Base-by-base conservation (phyloP, 2,329 filamentous ascomycete species). In the Hypocreales sp. region DNA sequence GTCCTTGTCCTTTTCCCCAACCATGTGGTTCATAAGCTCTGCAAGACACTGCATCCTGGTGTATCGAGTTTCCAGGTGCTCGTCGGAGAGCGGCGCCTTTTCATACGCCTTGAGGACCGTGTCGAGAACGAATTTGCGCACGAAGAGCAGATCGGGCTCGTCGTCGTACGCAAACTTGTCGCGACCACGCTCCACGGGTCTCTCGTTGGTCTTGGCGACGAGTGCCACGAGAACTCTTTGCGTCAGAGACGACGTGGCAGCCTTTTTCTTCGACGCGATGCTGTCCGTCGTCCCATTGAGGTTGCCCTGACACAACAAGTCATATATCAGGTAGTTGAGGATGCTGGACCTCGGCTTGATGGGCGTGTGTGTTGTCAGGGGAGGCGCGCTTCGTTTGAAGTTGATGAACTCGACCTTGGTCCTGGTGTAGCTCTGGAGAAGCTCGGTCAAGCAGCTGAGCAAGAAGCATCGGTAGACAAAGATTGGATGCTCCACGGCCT, bases 361-460 rank as follows among this genome's bases (percentile, higher is more conserved):
- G 5, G 90, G 90, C 2, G 90, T 95, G 29, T 73, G 75, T 8
- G 77, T 77, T 40, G 82, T 77, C 24, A 83, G 67, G 25, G 87
- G 82, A 29, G 84, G 80, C 6, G 82, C 78, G 45, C 86, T 93
- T 34, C 87, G 77, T 39, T 92, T 95, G 58, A 94, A 98, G 51
- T 94, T 95, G 60, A 99, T 94, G 48, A 99, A 95, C 48, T 98
- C 92, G 23, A 98, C 72, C 62, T 99, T 99, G 7, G 84, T 82
- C 29, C 84, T 75, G 40, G 84, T 93, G 56, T 95, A 98, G 44
- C 79, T 92, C 31, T 80, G 75, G 10, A 98, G 62, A 10, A 98
- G 68, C 51, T 99, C 90, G 1, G 83, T 77, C 21, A 99, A 60
- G 44, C 86, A 93, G 46, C 90, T 84, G 18, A 99, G 67, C 27